Conservation (phyloP, 768 basidiomycete genomes). For the Boletellus ananas region DNA sequence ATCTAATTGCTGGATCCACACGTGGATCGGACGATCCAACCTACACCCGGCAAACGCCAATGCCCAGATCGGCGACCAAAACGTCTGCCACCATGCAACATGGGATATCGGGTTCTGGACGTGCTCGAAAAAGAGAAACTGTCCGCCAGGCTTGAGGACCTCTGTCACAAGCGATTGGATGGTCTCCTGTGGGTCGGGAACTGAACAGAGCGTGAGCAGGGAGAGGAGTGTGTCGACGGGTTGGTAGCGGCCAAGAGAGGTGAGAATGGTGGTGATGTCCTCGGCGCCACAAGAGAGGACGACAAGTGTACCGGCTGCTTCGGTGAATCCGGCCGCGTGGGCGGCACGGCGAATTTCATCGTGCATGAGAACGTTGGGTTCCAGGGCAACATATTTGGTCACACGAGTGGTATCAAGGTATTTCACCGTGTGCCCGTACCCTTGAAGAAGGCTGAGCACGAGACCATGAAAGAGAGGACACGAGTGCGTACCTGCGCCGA, state of each 20-base stretch:
- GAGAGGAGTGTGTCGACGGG: constrained; percentile 61
- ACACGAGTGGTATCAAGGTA: constrained; percentile 58
- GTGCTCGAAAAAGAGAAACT: constrained; percentile 68
- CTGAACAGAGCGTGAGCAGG: constrained; percentile 61
- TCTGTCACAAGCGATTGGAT: constrained; percentile 45
- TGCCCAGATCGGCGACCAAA: constrained; percentile 72
- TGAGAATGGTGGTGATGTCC: constrained; percentile 47
- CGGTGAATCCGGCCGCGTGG: constrained; percentile 46
- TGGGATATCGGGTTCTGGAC: constrained; percentile 50
- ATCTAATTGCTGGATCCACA: constrained; percentile 42
- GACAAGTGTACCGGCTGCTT: constrained; percentile 48
- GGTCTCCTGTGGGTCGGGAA: constrained; percentile 52
- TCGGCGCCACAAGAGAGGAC: constrained; percentile 66
- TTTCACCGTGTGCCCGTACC: constrained; percentile 56
- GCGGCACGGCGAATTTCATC: constrained; percentile 48
- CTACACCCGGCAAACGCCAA: constrained; percentile 59
- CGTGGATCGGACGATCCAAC: constrained; percentile 52
- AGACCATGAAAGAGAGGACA: background rate
- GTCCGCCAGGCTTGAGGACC: constrained; percentile 60
- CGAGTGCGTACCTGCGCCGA: constrained; percentile 54
- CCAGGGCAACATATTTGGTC: constrained; percentile 65
- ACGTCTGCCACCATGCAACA: constrained; percentile 67
- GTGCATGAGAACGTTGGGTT: constrained; percentile 70
- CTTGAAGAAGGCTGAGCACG: constrained; percentile 31
- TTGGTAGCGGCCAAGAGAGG: constrained; percentile 33